Base-by-base conservation (phyloP, 305 asterid genomes). In the Rubia occidens region DNA sequence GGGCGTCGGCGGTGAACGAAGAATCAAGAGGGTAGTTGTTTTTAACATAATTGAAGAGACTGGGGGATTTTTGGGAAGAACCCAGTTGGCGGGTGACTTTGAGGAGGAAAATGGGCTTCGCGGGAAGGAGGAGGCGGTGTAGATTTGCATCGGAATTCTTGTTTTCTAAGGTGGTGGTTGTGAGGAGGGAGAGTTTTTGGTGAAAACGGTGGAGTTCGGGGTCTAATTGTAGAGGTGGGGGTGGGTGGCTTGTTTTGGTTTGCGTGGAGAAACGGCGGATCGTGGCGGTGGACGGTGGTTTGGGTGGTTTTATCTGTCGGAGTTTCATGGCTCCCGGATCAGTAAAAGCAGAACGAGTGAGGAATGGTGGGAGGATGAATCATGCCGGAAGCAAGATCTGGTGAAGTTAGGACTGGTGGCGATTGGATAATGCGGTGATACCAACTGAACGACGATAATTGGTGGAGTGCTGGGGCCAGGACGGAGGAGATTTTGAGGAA, bases 21-120 rank as follows among this genome's bases (percentile, higher is more conserved):
- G 72, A 64, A 77, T 54, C 45, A 24, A 29, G 62, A 9, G 13
- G 35, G 56, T 18, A 49, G 45, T 32, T 66, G 67, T 55, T 37
- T 67, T 76, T 85, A 79, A 89, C 72, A 76, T 75, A 78, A 67
- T 85, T 75, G 72, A 86, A 72, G 74, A 91, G 84, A 4, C 81
- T 77, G 71, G 86, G 81, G 60, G 94, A 88, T 75, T 79, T 78
- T 53, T 74, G 76, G 69, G 72, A 84, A 72, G 82, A 77, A 0
- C 89, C 91, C 74, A 91, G 84, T 65, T 72, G 89, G 75, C 97
- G 95, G 61, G 86, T 68, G 73, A 91, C 60, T 68, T 72, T 82
- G 77, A 87, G 91, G 72, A 87, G 60, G 60, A 83, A 67, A 55
- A 40, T 75, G 18, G 90, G 86, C 15, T 81, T 20, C 37, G 82